Percentiles rank a stretch among this genome's conserved stretches.
Conservation (phyloP, 345 rosid species). For the Lepidium aucheri region DNA sequence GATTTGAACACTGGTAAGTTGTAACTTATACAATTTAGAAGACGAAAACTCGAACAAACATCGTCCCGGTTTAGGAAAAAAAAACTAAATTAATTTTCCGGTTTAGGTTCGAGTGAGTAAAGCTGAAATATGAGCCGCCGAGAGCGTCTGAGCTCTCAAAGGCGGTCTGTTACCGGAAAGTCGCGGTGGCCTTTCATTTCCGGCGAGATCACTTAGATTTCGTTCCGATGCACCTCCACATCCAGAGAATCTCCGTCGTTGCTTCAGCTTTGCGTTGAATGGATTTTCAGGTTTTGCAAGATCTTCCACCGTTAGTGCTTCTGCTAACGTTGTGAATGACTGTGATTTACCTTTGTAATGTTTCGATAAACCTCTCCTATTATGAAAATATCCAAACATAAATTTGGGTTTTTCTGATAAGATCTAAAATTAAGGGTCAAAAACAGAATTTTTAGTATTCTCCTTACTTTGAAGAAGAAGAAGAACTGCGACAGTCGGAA, state of each 20-base stretch:
- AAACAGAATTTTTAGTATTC: background rate
- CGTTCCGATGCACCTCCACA: constrained; percentile 20
- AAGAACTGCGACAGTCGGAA: constrained; percentile 20
- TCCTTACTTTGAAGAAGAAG: constrained; percentile 26
- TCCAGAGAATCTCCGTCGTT: constrained; percentile 19
- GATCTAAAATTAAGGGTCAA: background rate
- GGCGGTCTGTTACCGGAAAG: constrained; percentile 16
- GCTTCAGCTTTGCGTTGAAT: constrained; percentile 29
- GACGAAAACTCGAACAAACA: background rate
- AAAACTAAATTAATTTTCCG: background rate
- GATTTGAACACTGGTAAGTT: background rate
- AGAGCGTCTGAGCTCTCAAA: constrained; percentile 22
- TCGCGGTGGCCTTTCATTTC: constrained; percentile 17
- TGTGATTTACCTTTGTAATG: constrained; percentile 40
- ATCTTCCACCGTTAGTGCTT: constrained; percentile 23
- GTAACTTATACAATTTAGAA: background rate
- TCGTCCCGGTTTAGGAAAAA: background rate
- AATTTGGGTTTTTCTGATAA: background rate
- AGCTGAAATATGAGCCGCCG: constrained; percentile 27
- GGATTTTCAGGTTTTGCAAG: constrained; percentile 37
- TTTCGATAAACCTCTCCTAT: constrained; percentile 36
- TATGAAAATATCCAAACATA: background rate
- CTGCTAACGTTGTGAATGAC: constrained; percentile 29
- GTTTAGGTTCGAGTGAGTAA: constrained; percentile 22
- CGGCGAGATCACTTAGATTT: background rate